Base-by-base conservation (phyloP, 768 basidiomycete genomes). In the Auricularia sp. region DNA sequence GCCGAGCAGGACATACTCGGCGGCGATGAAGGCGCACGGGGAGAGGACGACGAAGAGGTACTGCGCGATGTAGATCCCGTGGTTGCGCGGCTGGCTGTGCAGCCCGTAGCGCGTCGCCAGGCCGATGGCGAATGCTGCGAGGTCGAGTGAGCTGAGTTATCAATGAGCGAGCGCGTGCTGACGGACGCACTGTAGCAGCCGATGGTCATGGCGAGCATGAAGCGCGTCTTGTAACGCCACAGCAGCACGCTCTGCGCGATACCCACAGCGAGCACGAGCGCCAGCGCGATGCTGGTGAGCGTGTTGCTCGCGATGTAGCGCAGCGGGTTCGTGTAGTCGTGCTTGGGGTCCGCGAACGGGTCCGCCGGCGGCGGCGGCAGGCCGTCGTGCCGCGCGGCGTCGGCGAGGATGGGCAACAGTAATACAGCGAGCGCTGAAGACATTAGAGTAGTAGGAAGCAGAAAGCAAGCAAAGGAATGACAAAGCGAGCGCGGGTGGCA, bases 11-110 rank as follows among this genome's bases (percentile, higher is more conserved):
- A 88, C 74, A 68, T 90, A 90, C 69, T 85, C 80, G 14, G 84
- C 80, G 3, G 85, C 85, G 66, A 87, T 85, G 74, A 90, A 90
- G 34, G 86, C 87, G 70, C 89, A 90, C 3, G 88, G 87, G 84
- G 84, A 83, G 58, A 87, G 77, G 7, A 84, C 84, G 66, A 86
- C 80, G 69, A 87, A 80, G 8, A 86, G 71, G 66, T 87, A 83
- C 70, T 85, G 80, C 0, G 75, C 72, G 62, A 86, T 86, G 69
- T 84, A 86, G 3, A 82, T 72, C 3, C 77, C 78, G 64, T 76
- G 75, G 29, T 79, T 82, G 64, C 86, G 80, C 0, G 85, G 85
- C 66, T 83, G 69, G 1, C 69, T 66, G 69, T 84, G 83, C 62
- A 87, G 71, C 35, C 77, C 83, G 62, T 85, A 85, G 2, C 87